Base-by-base conservation (phyloP, 2,329 filamentous ascomycete species). In the Pseudocercospora fuligena region DNA sequence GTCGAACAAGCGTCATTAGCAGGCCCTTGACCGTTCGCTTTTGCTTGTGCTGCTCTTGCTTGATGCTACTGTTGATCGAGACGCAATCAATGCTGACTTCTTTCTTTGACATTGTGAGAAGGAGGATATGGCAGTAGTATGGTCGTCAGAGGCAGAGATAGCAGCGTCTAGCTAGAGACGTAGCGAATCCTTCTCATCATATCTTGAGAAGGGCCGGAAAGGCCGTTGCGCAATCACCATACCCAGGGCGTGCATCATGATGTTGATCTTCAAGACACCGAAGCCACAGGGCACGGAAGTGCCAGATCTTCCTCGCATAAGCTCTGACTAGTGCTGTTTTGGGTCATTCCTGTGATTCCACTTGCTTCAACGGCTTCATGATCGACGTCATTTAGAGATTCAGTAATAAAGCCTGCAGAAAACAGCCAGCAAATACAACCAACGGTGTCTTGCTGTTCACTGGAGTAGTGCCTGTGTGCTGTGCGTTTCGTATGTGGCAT, bases 241-340 rank as follows among this genome's bases (percentile, higher is more conserved):
- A 19, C 25, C 19, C 21, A n/a, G 27, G 51, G 27, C 33, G 51
- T 31, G 25, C 51, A 54, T 29, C 9, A 31, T 31, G 51, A 56
- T 56, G 51, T 56, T 31, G 51, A 56, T 56, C 51, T 56, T 11
- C 25, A 33, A 56, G 27, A 31, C 33, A 31, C 51, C 23, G 51
- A n/a, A 33, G 51, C 51, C 27, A 56, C 14, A 19, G 40, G 40
- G 16, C 40, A 43, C 40, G 40, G 16, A 51, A 56, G 16, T 27
- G 51, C 51, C 23, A 31, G 51, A 56, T 19, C 16, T 56, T n/a
- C 27, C 11, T n/a, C 25, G 16, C 16, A 14, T 19, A 27, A 31
- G 25, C 51, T 27, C 49, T 14, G 6, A 25, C 49, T 54, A 54
- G 23, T 25, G 16, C 23, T 16, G 21, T 25, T 16, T 16, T 54